Percentiles rank a stretch among this genome's conserved stretches.
These are phyloP conservation scores for Beta macrorhiza DNA, from an alignment of 179 eudicot species.

Conservation along the genomic window DNA sequence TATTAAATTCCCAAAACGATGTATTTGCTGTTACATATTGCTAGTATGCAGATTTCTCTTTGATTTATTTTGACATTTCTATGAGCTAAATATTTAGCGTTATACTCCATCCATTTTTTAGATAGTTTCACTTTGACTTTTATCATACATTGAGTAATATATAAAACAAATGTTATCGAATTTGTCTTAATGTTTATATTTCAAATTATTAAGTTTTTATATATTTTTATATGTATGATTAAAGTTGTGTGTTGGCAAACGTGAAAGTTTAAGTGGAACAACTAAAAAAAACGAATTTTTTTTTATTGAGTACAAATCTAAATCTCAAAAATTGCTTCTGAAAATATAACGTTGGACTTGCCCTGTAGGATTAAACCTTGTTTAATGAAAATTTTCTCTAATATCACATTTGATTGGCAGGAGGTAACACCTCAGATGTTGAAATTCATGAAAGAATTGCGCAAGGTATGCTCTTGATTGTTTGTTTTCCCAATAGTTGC, in stretches of 20 bases:
- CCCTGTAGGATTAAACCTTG: too few relatives aligned
- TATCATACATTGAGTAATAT: too few relatives aligned
- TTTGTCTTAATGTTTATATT: too few relatives aligned
- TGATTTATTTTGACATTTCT: background rate
- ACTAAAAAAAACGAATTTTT: background rate
- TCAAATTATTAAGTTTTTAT: too few relatives aligned
- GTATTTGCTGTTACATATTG: background rate
- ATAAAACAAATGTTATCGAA: too few relatives aligned
- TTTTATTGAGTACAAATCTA: background rate
- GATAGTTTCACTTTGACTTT: too few relatives aligned
- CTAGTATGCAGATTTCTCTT: background rate
- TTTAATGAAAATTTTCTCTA: background rate
- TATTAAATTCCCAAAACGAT: background rate
- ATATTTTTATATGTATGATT: too few relatives aligned
- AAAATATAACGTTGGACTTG: background rate
- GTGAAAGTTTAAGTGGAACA: background rate
- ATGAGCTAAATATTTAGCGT: background rate
- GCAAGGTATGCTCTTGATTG: conserved; percentile 49
- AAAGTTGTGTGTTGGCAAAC: too few relatives aligned
- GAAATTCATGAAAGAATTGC: conserved; percentile 69
- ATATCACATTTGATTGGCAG: conserved; percentile 37
- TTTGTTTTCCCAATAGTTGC: background rate
- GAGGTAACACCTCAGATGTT: conserved; percentile 72
- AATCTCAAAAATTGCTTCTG: background rate
- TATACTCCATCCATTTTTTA: background rate